Base-by-base conservation (phyloP, 2,329 filamentous ascomycete species). In the Beauveria sp. region DNA sequence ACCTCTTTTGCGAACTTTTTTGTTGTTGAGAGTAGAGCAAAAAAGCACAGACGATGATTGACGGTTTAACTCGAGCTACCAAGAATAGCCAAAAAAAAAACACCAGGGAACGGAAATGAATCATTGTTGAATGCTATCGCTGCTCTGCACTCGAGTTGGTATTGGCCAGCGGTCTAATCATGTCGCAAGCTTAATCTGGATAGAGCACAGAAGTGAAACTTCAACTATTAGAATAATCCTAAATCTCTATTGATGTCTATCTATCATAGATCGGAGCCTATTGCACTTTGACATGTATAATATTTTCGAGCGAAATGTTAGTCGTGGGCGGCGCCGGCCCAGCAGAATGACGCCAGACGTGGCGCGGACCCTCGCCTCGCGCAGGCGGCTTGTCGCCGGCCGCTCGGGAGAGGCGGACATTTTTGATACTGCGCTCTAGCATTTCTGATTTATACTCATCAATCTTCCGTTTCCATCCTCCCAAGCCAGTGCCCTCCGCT, bases 391-490 rank as follows among this genome's bases (percentile, higher is more conserved):
- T 42, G 7, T 50, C 46, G 18, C 50, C 50, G 9, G 50, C 42
- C 40, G 20, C 18, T 34, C 38, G 40, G 5, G 50, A 55, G 10
- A 61, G 43, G 8, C 56, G 61, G 18, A 68, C 68, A 6, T 70
- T 65, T 22, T 67, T 60, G 16, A 60, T 48, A 8, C 72, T 71
- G 43, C 68, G 63, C n/a, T 66, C 54, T 1, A 69, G 20, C 52
- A 73, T 67, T 14, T 70, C 69, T 22, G 65, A 56, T 55, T 74
- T 69, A 54, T 69, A 71, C 0, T 55, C 61, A 4, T 48, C 59
- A 1, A 61, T 5, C 9, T 24, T 31, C 14, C 20, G 20, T 18
- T 48, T 53, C 59, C 42, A 54, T 6, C 22, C 24, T 10, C 12
- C 12, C 2, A 55, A 18, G 38, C 14, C 40, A 14, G 52, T 14